These are phyloP conservation scores for Nicotiana knightiana DNA, from an alignment of 257 asterid species.

Conservation along the genomic window DNA sequence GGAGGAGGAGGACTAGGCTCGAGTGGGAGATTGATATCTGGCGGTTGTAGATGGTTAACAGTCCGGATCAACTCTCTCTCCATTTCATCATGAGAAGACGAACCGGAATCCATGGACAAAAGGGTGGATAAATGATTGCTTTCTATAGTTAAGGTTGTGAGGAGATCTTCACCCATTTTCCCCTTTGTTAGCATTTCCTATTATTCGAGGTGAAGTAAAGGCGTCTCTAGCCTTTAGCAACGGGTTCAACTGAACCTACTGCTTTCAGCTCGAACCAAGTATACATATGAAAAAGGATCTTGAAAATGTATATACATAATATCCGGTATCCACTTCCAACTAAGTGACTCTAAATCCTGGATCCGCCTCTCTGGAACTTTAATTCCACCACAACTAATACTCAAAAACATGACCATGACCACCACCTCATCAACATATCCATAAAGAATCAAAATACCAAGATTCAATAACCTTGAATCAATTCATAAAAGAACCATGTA, in stretches of 20 bases:
- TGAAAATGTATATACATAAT: not conserved
- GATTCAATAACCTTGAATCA: not conserved
- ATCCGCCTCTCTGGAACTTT: not conserved
- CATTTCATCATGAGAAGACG: conserved; percentile 34
- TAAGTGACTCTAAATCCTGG: not conserved
- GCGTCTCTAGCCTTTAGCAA: not conserved
- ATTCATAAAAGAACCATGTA: not conserved
- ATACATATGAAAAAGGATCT: not conserved
- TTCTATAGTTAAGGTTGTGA: conserved; percentile 41
- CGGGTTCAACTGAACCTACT: not conserved
- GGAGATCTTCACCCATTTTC: conserved; percentile 40
- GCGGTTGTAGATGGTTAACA: conserved; percentile 33
- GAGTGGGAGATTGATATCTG: conserved; percentile 45
- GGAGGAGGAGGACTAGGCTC: conserved; percentile 41
- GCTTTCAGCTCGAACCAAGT: not conserved
- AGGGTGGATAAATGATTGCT: conserved; percentile 40
- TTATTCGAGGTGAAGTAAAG: conserved; percentile 1
- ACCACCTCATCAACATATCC: conserved; percentile 13
- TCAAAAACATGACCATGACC: conserved; percentile 16
- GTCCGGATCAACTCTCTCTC: conserved; percentile 40
- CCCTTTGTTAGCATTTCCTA: conserved; percentile 31
- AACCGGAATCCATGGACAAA: conserved; percentile 43
- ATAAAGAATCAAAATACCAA: not conserved
- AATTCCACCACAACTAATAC: conserved; percentile 10
- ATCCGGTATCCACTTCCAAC: not conserved